Base-by-base conservation (phyloP, 352 stramenopile genomes). In the Phytophthora hibernalis region DNA sequence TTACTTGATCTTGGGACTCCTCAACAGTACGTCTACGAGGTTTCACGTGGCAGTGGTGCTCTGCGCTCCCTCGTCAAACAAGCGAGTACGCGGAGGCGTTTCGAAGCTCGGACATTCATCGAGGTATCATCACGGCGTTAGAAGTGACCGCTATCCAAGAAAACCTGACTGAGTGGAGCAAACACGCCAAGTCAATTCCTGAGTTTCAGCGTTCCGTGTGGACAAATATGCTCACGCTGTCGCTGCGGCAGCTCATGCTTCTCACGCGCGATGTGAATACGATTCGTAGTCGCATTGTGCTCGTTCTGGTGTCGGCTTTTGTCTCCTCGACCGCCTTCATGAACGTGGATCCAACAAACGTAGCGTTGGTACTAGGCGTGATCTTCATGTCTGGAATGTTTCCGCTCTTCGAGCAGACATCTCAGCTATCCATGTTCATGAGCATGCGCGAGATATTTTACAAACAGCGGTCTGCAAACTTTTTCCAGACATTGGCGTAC, bases 111-210 rank as follows among this genome's bases (percentile, higher is more conserved):
- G 35, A 59, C 26, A 54, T 55, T 11, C 56, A 52, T 12, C 18
- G 24, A 5, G 12, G 8, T 11, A 51, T n/a, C 31, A 35, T 91
- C 16, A 87, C 85, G 1, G 86, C 95, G 72, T 82, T 93, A 13
- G 89, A 91, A 12, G 96, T 96, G 65, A 87, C 97, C 64, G 78
- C 95, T 16, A 53, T 96, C 3, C 84, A 96, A 13, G 35, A 97
- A 10, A 61, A 94, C 16, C 77, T 79, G 61, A 33, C 6, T 33
- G 8, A 33, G 2, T 70, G 89, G 45, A 89, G 18, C 15, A 61
- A 51, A 18, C 62, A 68, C 43, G 6, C 53, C 21, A 62, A 35
- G 30, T 18, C 56, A 9, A 51, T 68, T 2, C 42, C 45, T 1
- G 28, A 45, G 20, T 76, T 65, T 40, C 44, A 47, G 15, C 51